Conservation (phyloP, 1,139 yeast genomes). For the Candida gigantensis region DNA sequence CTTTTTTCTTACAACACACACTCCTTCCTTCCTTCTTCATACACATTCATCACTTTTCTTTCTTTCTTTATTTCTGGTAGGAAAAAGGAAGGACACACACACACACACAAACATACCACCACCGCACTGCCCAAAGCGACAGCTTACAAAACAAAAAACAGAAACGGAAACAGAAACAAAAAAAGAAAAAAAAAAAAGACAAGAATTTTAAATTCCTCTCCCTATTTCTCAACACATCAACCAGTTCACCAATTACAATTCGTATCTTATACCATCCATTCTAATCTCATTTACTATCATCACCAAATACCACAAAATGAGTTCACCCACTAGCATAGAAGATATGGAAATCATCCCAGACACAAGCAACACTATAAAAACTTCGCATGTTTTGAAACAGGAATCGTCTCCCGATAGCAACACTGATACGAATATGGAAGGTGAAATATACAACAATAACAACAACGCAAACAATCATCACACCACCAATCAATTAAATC, state of each 20-base stretch:
- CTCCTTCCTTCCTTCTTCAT: too few relatives aligned
- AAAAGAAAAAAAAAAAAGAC: slow-evolving; percentile 1
- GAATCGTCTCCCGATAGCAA: slow-evolving; percentile 6
- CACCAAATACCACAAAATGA: slow-evolving; percentile 19
- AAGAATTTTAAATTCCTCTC: slow-evolving; percentile 5
- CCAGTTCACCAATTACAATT: too few relatives aligned
- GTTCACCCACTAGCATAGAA: slow-evolving; percentile 33
- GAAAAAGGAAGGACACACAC: too few relatives aligned
- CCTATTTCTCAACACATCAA: slow-evolving; percentile 1
- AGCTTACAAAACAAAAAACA: not conserved
- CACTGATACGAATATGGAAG: slow-evolving; percentile 9
- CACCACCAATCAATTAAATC: slow-evolving; percentile 7
- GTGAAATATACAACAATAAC: slow-evolving; percentile 7
- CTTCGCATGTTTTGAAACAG: slow-evolving; percentile 4
- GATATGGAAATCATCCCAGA: slow-evolving; percentile 18
- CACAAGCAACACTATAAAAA: slow-evolving; percentile 8
- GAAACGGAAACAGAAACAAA: slow-evolving; percentile 1
- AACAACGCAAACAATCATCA: not conserved
- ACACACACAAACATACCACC: slow-evolving; percentile 1
- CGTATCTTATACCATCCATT: too few relatives aligned
- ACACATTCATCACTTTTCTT: too few relatives aligned
- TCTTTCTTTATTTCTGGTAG: too few relatives aligned
- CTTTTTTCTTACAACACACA: too few relatives aligned
- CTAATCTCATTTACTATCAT: slow-evolving; percentile 1
- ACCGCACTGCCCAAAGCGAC: too few relatives aligned